Evolutionary conservation across 129 eudicot genomes (phyloP).

Genomic region (Ambrosia artemisiifolia): DNA sequence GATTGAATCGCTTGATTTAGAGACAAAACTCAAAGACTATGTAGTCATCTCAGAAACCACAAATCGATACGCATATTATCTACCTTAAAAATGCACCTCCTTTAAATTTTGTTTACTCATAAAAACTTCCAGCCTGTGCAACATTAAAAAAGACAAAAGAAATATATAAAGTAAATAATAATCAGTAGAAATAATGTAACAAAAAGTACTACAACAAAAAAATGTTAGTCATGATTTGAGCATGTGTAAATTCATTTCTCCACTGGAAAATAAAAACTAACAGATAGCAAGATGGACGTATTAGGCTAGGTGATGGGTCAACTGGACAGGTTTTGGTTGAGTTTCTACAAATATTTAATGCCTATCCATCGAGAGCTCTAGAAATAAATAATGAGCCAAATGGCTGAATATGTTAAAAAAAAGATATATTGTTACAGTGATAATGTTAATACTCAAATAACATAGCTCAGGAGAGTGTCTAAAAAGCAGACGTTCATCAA

Average conservation of each 20-base stretch:
- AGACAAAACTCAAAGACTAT: too few species aligned
- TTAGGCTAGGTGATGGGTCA: neutral
- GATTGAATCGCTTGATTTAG: too few species aligned
- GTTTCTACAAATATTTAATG: neutral
- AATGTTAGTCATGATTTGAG: constrained; percentile 6
- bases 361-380: too few species aligned
- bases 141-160: neutral
- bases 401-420: too few species aligned
- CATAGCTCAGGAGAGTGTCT: too few species aligned
- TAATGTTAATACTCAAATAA: too few species aligned
- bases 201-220: neutral
- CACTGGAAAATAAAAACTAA: neutral
- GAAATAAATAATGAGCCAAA: too few species aligned
- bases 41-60: too few species aligned
- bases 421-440: too few species aligned
- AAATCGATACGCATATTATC: too few species aligned
- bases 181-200: neutral
- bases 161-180: neutral
- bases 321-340: neutral
- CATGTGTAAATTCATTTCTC: neutral
- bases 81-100: constrained; percentile 62
- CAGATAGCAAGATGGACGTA: neutral
- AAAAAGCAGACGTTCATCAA: too few species aligned
- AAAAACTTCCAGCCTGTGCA: constrained; percentile 72
- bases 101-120: constrained; percentile 64